Evolutionary conservation across 345 rosid genomes (phyloP).

Genomic region (Linum trigynum): DNA sequence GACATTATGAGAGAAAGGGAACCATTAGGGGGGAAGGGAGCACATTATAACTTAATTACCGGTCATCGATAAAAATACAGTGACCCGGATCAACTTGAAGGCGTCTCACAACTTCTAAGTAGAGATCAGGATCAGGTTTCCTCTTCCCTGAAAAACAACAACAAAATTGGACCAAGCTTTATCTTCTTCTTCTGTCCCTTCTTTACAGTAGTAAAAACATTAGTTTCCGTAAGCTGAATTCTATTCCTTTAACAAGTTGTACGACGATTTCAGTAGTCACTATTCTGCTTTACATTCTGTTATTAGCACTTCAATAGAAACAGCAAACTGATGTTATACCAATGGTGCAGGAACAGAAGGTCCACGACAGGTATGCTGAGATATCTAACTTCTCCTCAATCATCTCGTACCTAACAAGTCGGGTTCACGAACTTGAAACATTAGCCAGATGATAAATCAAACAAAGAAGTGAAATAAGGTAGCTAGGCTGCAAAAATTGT

Average conservation of each 20-base stretch:
- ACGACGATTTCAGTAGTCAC: not conserved
- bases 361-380: slow-evolving; percentile 79
- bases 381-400: slow-evolving; percentile 69
- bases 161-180: not conserved
- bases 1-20: not conserved
- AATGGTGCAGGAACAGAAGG: slow-evolving; percentile 63
- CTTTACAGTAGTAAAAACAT: not conserved
- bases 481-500: not conserved
- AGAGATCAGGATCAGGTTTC: slow-evolving; percentile 78
- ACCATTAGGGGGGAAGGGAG: not conserved
- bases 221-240: not conserved
- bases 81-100: slow-evolving; percentile 60
- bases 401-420: slow-evolving; percentile 48
- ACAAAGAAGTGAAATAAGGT: slow-evolving; percentile 1
- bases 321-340: slow-evolving; percentile 30
- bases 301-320: not conserved
- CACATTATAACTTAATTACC: slow-evolving; percentile 27
- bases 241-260: not conserved
- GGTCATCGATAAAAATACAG: slow-evolving; percentile 82
- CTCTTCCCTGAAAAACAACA: slow-evolving; percentile 55
- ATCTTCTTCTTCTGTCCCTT: not conserved
- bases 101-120: slow-evolving; percentile 42
- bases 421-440: not conserved
- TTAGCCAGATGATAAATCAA: slow-evolving; percentile 9
- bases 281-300: no score